phyloP scores from a whole-genome alignment of 2,329 filamentous ascomycete species.

The Aspergillus felis region DNA sequence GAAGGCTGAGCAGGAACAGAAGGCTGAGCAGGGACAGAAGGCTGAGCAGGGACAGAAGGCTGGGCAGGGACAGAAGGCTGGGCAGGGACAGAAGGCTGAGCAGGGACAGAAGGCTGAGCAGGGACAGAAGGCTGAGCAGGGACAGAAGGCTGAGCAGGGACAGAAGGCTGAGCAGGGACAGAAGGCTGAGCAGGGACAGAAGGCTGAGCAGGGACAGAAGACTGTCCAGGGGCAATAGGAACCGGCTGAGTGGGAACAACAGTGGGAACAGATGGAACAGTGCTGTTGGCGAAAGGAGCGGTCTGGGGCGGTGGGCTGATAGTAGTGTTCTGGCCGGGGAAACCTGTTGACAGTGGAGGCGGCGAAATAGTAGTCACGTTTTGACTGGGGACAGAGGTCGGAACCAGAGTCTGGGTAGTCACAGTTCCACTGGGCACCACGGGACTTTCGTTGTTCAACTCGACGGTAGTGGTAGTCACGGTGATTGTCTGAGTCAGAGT shows the following conservation, averaged over 20 bases:
- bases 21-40: no score
- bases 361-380: not conserved
- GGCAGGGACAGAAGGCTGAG: not conserved
- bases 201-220: constrained; percentile 5
- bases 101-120: constrained; percentile 2
- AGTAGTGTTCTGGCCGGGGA: constrained; percentile 14
- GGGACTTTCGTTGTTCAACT: constrained; percentile 10
- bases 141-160: not conserved
- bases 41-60: constrained; percentile 4
- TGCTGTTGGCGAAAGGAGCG: constrained; percentile 4
- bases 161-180: not conserved
- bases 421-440: constrained; percentile 10
- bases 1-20: not conserved
- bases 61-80: constrained; percentile 5
- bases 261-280: not conserved
- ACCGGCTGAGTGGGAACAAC: not conserved
- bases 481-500: constrained; percentile 31
- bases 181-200: constrained; percentile 1
- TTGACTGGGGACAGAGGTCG: constrained; percentile 1
- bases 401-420: constrained; percentile 10
- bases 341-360: no score
- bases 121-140: not conserved
- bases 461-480: constrained; percentile 24
- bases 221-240: constrained; percentile 2
- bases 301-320: no score